Evolutionary conservation across 768 basidiomycete species (phyloP), one percentile per base, ranked within the genome.

Genomic region (Lentinus brumalis): DNA sequence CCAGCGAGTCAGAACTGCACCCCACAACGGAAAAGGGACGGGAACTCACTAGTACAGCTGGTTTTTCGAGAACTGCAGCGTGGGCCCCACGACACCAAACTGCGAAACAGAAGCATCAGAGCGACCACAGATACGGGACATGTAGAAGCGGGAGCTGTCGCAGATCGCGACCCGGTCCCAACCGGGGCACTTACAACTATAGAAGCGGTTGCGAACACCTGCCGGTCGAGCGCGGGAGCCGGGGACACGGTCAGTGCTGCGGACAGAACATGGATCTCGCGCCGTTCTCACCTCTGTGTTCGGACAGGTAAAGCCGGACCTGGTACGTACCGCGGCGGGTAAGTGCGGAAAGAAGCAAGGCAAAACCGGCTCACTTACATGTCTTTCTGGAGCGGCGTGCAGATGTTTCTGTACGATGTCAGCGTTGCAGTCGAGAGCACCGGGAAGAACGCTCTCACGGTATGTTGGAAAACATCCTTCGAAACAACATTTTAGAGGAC

Each of bases 21-120:
- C 15, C 9, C 14, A 10, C 15, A 21, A 31, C 7, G 38, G 29
- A 29, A 15, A 21, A 7, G 7, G 40, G 18, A 12, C 4, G 39
- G 38, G 11, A 3, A 71, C 83, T 66, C 67, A 87, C 87, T 81
- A 84, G 69, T 90, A 90, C 18, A 84, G 71, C 60, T 81, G 79
- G 9, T 80, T 83, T 38, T 76, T 70, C 0, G 82, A 83, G 70
- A 88, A 90, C 66, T 82, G 80, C 18, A 77, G 67, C 35, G 66
- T 74, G 16, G 90, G 90, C 1, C 90, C 90, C 54, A 92, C 83
- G 16, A 87, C 83, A 26, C 89, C 89, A 85, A 83, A 82, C 54
- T 46, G 60, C 32, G 60, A 51, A 53, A 53, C 35, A 6, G 35
- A 35, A 35, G 35, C 35, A 11, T 35, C 35, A 35, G 35, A 35